Evolutionary conservation across 2,329 filamentous ascomycete species (phyloP).

Genomic region (Fulvia fulva): DNA sequence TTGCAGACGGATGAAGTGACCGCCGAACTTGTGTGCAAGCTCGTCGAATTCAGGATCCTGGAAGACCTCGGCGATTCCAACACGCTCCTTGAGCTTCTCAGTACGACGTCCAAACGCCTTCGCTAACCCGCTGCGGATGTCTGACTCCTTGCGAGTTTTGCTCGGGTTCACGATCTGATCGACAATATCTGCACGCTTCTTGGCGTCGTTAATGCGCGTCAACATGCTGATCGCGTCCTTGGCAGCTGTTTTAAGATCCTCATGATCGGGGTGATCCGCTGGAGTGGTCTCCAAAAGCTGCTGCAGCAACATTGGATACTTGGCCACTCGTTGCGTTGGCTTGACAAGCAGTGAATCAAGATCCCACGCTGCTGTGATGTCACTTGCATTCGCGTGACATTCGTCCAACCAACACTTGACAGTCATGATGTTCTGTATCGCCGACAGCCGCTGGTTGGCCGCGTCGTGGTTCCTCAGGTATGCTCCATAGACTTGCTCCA

Average conservation of each 20-base stretch:
- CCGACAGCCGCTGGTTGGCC: slow-evolving; percentile 58
- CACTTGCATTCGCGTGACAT: slow-evolving; percentile 86
- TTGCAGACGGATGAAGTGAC: slow-evolving; percentile 88
- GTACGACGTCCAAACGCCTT: slow-evolving; percentile 87
- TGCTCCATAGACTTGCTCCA: slow-evolving; percentile 63
- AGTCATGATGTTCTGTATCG: slow-evolving; percentile 55
- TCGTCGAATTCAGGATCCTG: slow-evolving; percentile 80
- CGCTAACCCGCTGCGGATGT: slow-evolving; percentile 76
- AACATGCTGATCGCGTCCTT: slow-evolving; percentile 62
- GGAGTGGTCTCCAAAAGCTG: slow-evolving; percentile 77
- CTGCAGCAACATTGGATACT: slow-evolving; percentile 83
- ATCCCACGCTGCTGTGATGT: slow-evolving; percentile 91
- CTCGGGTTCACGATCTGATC: slow-evolving; percentile 71
- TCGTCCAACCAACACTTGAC: slow-evolving; percentile 81
- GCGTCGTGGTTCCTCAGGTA: slow-evolving; percentile 63
- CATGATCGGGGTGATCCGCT: slow-evolving; percentile 75
- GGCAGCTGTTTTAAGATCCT: slow-evolving; percentile 64
- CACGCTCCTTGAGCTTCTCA: slow-evolving; percentile 74
- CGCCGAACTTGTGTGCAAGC: slow-evolving; percentile 79
- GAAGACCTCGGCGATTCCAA: slow-evolving; percentile 60
- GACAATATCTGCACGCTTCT: slow-evolving; percentile 89
- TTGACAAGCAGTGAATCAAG: slow-evolving; percentile 95
- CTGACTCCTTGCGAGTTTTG: slow-evolving; percentile 81
- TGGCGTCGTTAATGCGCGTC: slow-evolving; percentile 81
- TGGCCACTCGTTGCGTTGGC: slow-evolving; percentile 88